These are phyloP conservation scores for Citeromyces matritensis DNA, from an alignment of 805 yeast species.

Conservation along the genomic window DNA sequence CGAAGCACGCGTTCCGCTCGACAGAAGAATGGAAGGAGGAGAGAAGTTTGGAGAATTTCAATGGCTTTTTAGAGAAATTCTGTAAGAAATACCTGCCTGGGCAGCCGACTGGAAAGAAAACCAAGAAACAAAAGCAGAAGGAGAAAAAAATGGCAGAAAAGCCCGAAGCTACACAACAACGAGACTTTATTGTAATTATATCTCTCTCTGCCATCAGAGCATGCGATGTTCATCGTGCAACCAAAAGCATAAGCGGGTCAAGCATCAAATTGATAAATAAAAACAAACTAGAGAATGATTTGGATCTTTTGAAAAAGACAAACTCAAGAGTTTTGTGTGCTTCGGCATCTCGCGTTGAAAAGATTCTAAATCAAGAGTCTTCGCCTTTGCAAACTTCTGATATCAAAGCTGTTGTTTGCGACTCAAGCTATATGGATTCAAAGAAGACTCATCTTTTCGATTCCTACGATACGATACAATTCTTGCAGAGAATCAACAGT, in stretches of 20 bases:
- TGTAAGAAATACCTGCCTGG: conserved; percentile 30
- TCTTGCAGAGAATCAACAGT: conserved; percentile 20
- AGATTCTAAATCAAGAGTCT: conserved; percentile 27
- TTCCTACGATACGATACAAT: conserved; percentile 24
- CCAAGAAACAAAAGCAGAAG: conserved; percentile 12
- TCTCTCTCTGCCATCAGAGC: conserved; percentile 77
- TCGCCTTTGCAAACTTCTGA: conserved; percentile 22
- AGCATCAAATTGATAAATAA: conserved; percentile 63
- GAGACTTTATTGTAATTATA: conserved; percentile 34
- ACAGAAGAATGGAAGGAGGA: conserved; percentile 40
- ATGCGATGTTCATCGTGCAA: conserved; percentile 67
- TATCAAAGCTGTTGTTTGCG: conserved; percentile 41
- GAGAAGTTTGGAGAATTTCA: conserved; percentile 40
- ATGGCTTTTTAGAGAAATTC: conserved; percentile 34
- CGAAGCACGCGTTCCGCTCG: conserved; percentile 40
- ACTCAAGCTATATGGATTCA: conserved; percentile 43
- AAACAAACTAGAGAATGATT: conserved; percentile 55
- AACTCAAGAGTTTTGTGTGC: conserved; percentile 37
- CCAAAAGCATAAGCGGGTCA: conserved; percentile 25
- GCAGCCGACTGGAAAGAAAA: conserved; percentile 10
- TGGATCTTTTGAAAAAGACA: conserved; percentile 25
- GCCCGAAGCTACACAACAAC: conserved; percentile 9
- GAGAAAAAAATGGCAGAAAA: conserved; percentile 12
- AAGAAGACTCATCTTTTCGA: conserved; percentile 53
- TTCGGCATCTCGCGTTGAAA: conserved; percentile 46